Conservation (phyloP, 805 yeast genomes). For the Lipomyces yamanashiensis region DNA sequence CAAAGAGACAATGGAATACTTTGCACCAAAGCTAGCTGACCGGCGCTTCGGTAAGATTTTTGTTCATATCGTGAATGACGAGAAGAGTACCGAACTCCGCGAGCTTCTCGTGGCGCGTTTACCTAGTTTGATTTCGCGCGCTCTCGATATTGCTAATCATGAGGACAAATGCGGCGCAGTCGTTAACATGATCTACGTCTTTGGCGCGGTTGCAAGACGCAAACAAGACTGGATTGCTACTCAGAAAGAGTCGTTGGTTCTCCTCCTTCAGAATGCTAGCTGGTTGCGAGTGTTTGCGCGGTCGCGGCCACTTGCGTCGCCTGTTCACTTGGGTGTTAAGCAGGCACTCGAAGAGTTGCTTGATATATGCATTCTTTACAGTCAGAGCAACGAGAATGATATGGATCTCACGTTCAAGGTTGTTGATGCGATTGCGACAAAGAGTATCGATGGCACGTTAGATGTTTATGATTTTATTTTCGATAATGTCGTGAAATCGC, state of each 20-base stretch:
- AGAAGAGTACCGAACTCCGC: slow-evolving; percentile 62
- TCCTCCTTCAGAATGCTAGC: slow-evolving; percentile 23
- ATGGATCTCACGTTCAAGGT: slow-evolving; percentile 49
- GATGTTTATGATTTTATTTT: slow-evolving; percentile 63
- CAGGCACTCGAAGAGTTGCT: slow-evolving; percentile 72
- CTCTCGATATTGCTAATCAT: slow-evolving; percentile 54
- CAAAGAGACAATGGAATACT: slow-evolving; percentile 71
- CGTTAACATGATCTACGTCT: slow-evolving; percentile 66
- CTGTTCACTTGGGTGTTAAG: slow-evolving; percentile 69
- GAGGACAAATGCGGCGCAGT: slow-evolving; percentile 66
- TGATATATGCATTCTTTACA: slow-evolving; percentile 49
- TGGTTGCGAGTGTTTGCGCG: slow-evolving; percentile 52
- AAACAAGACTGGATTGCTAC: slow-evolving; percentile 62
- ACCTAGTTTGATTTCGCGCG: slow-evolving; percentile 53
- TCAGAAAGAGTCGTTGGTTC: slow-evolving; percentile 50
- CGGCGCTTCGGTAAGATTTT: slow-evolving; percentile 69
- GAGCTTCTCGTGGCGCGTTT: slow-evolving; percentile 60
- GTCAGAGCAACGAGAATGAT: slow-evolving; percentile 47
- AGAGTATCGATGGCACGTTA: slow-evolving; percentile 54
- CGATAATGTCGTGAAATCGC: slow-evolving; percentile 56
- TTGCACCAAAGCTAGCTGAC: slow-evolving; percentile 67
- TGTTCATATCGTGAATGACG: slow-evolving; percentile 64
- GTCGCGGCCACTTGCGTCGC: slow-evolving; percentile 58
- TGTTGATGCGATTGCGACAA: slow-evolving; percentile 52
- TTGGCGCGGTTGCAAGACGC: slow-evolving; percentile 56